Evolutionary conservation across 345 rosid species (phyloP).

Genomic region (sweet orange (Citrus sinensis)): DNA sequence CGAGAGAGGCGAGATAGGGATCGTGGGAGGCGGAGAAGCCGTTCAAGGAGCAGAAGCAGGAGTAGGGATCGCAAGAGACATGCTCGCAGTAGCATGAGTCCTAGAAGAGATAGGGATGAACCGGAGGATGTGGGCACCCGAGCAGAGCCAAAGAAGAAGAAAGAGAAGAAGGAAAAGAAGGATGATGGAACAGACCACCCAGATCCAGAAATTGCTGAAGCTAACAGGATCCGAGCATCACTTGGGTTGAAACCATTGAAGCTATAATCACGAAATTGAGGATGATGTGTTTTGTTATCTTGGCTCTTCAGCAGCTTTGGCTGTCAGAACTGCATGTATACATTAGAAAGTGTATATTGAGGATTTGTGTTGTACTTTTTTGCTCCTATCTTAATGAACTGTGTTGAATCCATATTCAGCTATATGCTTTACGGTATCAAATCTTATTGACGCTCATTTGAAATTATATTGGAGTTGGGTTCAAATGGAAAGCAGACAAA

Average conservation of each 20-base stretch:
- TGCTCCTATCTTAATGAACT: not conserved
- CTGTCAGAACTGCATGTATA: not conserved
- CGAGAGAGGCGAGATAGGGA: conserved; percentile 74
- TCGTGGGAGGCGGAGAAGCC: conserved; percentile 65
- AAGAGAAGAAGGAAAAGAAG: conserved; percentile 67
- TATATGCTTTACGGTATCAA: not conserved
- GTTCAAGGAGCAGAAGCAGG: conserved; percentile 55
- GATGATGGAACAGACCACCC: conserved; percentile 85
- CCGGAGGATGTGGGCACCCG: conserved; percentile 31
- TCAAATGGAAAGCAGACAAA: not conserved
- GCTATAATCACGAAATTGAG: not conserved
- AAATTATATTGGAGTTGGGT: not conserved
- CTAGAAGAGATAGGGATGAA: conserved; percentile 43
- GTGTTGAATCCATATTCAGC: not conserved
- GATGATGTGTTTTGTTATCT: not conserved
- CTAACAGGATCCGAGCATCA: conserved; percentile 71
- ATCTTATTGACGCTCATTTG: not conserved
- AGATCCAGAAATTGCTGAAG: conserved; percentile 91
- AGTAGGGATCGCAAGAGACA: conserved; percentile 80
- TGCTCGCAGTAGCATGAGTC: conserved; percentile 44
- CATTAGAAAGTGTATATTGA: not conserved
- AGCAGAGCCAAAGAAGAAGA: conserved; percentile 79
- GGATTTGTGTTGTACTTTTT: not conserved
- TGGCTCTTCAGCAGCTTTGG: not conserved
- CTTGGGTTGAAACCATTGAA: conserved; percentile 72